phyloP scores from a whole-genome alignment of 306 rosid genomes.

The Quercus dentata region DNA sequence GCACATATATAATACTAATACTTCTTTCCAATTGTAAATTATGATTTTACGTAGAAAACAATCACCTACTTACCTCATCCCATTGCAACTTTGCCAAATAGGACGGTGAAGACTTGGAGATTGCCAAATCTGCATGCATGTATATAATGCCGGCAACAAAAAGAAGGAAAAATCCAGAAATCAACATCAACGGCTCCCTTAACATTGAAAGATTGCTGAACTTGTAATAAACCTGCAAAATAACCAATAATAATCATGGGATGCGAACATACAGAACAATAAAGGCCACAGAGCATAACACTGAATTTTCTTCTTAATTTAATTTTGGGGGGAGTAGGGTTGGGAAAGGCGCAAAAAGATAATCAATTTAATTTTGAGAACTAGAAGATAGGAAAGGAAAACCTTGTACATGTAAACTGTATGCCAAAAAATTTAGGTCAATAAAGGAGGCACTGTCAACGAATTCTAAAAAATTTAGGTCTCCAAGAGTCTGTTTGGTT shows the following conservation, averaged over 20 bases:
- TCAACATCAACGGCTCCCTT: constrained; percentile 88
- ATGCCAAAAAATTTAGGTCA: too few species aligned
- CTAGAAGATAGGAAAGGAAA: too few species aligned
- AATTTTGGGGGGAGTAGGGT: too few species aligned
- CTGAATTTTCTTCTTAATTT: background rate
- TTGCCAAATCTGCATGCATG: constrained; percentile 80
- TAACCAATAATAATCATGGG: constrained; percentile 4
- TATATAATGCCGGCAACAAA: constrained; percentile 74
- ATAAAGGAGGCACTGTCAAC: too few species aligned
- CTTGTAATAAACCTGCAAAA: constrained; percentile 87
- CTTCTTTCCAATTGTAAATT: constrained; percentile 2
- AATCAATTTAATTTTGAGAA: background rate
- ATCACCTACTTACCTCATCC: constrained; percentile 72
- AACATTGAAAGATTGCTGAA: constrained; percentile 89
- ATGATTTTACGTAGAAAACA: constrained; percentile 12
- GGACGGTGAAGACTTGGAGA: constrained; percentile 89
- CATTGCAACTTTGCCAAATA: constrained; percentile 91
- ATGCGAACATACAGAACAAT: constrained; percentile 5
- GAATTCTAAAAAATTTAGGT: too few species aligned
- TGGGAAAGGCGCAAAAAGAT: too few species aligned
- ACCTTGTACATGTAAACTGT: too few species aligned
- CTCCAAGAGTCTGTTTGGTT: too few species aligned
- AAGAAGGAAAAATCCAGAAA: constrained; percentile 72
- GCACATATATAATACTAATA: constrained; percentile 5
- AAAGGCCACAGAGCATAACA: background rate